Base-by-base conservation (phyloP, 257 asterid species). In the Cynanchum wilfordii region DNA sequence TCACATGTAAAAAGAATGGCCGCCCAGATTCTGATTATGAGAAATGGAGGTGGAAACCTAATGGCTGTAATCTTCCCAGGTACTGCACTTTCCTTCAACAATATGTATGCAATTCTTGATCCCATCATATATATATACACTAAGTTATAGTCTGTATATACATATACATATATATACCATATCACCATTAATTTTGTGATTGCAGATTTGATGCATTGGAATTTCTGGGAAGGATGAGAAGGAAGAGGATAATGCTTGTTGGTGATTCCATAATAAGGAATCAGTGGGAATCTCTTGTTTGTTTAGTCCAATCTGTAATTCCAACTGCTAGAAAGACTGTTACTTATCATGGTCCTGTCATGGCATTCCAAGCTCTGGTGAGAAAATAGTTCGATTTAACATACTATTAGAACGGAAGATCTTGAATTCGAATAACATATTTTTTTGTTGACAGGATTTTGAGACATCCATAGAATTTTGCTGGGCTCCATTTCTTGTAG, bases 231-330 rank as follows among this genome's bases (percentile, higher is more conserved):
- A 84, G 62, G 74, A 85, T 93, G 97, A 90, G 98, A 74, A 86
- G 89, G 84, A 93, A 89, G 81, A 86, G 97, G 76, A 84, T 93
- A 66, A 88, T 93, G 97, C 88, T 93, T 54, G 96, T 93, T 0
- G 98, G 98, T 17, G 97, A 93, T 79, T 93, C 98, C 62, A 93
- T 93, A 75, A 79, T 87, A 92, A 85, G 98, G 82, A 93, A 93
- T 75, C 98, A 93, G 66, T 93, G 98, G 98, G 98, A 90, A 73
- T 93, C 98, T 70, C 95, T 90, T 2, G 97, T 93, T 12, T 93
- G 98, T 75, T 78, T 93, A 75, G 85, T 90, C 68, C 96, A 93
- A 40, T 90, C 98, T 20, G 97, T 90, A 1, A 79, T 90, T 54
- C 96, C 98, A 2, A 79, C 83, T 33, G 82, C 88, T 19, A 66